phyloP scores from a whole-genome alignment of 2,329 filamentous ascomycete genomes.

The Ceratocystis albifundus region DNA sequence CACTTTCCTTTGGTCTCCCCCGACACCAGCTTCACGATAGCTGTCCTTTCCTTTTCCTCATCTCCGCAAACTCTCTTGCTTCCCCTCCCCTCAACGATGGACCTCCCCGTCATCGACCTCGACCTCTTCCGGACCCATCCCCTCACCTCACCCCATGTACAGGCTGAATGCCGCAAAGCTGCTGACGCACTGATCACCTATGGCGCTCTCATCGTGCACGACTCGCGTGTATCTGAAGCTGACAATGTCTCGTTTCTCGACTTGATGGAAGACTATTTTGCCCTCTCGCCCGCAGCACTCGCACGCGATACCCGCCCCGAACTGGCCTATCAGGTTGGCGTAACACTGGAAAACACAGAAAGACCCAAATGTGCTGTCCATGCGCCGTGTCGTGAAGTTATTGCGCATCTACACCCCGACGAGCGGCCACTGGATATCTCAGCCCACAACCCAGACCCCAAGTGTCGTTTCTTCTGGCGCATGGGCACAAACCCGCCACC shows the following conservation, averaged over 20 bases:
- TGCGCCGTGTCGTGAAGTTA: conserved; percentile 48
- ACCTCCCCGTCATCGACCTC: conserved; percentile 49
- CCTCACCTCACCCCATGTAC: conserved; percentile 35
- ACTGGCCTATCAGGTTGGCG: conserved; percentile 49
- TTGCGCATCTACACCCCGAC: conserved; percentile 41
- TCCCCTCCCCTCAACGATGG: conserved; percentile 34
- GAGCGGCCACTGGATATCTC: conserved; percentile 48
- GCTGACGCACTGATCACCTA: conserved; percentile 48
- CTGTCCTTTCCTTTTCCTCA: too few species aligned
- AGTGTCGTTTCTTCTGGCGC: conserved; percentile 53
- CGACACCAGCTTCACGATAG: too few species aligned
- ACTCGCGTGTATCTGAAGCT: conserved; percentile 44
- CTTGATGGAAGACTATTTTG: conserved; percentile 54
- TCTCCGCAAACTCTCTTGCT: background rate
- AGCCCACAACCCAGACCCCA: conserved; percentile 47
- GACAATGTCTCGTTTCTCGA: conserved; percentile 49
- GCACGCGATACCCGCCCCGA: conserved; percentile 44
- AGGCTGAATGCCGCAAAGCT: conserved; percentile 42
- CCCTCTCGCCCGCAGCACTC: conserved; percentile 40
- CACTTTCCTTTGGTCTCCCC: too few species aligned
- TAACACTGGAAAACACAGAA: conserved; percentile 52
- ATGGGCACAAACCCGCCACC: conserved; percentile 42
- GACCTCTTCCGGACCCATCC: conserved; percentile 43
- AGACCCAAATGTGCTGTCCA: conserved; percentile 53
- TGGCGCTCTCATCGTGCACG: conserved; percentile 49